Percentiles rank a stretch among this genome's conserved stretches.
These are phyloP conservation scores for Sphagnum fallax DNA, from an alignment of 228 moss, liverwort and hornwort species.

Conservation along the genomic window DNA sequence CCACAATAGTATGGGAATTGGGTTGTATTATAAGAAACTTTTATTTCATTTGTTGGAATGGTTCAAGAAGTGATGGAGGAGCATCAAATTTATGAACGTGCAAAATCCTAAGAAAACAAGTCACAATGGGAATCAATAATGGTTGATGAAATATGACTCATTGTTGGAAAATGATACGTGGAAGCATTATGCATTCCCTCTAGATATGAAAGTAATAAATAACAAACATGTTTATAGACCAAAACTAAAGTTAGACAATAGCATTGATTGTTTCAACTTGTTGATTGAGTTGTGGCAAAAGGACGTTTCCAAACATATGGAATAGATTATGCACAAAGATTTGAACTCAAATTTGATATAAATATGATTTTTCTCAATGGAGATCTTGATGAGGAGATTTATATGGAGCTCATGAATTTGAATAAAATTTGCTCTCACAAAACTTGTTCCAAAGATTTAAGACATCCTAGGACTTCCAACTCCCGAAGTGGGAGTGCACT, in stretches of 20 bases:
- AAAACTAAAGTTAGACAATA: background rate
- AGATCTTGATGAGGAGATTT: background rate
- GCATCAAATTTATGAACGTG: background rate
- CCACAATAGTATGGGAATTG: no score
- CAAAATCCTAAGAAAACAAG: no score
- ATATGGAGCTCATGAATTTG: background rate
- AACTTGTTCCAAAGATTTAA: no score
- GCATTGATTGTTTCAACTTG: background rate
- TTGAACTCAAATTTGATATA: background rate
- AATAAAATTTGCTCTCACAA: no score
- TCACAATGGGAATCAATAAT: no score
- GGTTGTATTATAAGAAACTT: background rate
- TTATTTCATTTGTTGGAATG: background rate
- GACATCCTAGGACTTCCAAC: no score
- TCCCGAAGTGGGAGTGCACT: no score
- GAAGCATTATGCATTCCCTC: background rate
- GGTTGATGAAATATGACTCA: no score
- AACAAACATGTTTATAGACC: background rate
- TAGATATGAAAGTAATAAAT: background rate
- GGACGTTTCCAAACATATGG: background rate
- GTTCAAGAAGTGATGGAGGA: background rate
- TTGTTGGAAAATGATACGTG: no score
- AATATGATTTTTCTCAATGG: background rate
- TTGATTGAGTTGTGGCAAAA: background rate
- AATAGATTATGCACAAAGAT: background rate